Base-by-base conservation (phyloP, 148 eudicot species). In the Vaccinium macrocarpon region DNA sequence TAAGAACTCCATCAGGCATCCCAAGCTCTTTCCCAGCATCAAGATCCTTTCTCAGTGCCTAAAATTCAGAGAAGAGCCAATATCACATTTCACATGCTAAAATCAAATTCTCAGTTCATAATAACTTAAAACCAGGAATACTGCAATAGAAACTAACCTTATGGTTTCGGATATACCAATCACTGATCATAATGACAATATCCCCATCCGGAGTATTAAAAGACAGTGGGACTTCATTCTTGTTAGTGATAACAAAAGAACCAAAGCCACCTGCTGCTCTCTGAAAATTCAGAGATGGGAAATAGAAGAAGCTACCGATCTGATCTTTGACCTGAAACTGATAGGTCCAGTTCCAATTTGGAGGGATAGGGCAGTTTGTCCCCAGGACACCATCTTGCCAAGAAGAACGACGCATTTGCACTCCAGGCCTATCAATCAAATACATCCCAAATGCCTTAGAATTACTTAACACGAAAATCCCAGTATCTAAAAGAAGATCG, bases 1-100 rank as follows among this genome's bases (percentile, higher is more conserved):
- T 95, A 76, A 97, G 89, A 84, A 97, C 99, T 73, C 99, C 99
- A 89, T 97, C 97, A 4, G 98, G 98, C 97, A 92, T 97, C 83
- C 99, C 97, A 21, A 97, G 97, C 66, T 91, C 92, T 87, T 88
- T 91, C 74, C 98, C 99, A 49, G 87, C 92, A 83, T 95, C 88
- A 27, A 97, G 93, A 27, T 92, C 79, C 88, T 79, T 95, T 89
- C 99, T 97, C 90, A 95, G 87, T 76, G 92, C 95, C 99, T 97
- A 85, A 12, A 87, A 14, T 68, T 56, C 51, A 84, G 35, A 81
- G 86, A 29, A 42, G 42, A 77, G 68, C 23, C 82, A 38, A 19
- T 27, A 21, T 38, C 8, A 46, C 10, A 74, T 19, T 38, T 46
- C 21, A 9, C 78, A 18, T 19, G 3, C 2, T 74, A 9, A 74